Percentiles rank a stretch among this genome's conserved stretches.
Evolutionary conservation across 1,139 yeast species (phyloP).

Genomic region (Entelexis paramagnoliae): DNA sequence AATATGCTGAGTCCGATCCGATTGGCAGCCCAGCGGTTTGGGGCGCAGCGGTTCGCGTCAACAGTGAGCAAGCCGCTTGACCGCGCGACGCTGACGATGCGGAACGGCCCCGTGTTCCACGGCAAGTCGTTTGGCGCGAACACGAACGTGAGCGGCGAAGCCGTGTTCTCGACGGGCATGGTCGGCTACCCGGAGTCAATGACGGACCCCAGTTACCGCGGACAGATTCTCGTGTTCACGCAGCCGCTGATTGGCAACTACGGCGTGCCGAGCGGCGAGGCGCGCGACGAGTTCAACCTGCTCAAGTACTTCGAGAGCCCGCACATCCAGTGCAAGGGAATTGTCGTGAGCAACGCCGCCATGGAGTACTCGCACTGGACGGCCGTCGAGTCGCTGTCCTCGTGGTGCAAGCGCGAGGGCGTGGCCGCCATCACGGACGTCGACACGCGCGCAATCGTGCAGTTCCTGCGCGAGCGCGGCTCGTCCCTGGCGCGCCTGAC

Average conservation of each 20-base stretch:
- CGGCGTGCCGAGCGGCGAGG: constrained; percentile 90
- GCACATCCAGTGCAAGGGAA: constrained; percentile 83
- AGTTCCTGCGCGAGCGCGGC: constrained; percentile 89
- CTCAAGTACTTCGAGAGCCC: constrained; percentile 94
- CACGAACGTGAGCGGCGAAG: constrained; percentile 86
- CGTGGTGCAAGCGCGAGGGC: constrained; percentile 94
- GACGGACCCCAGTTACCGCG: constrained; percentile 97
- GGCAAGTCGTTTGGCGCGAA: constrained; percentile 95
- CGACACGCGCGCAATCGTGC: constrained; percentile 88
- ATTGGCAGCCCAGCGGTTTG: not conserved
- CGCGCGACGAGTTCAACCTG: constrained; percentile 61
- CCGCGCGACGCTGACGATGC: constrained; percentile 81
- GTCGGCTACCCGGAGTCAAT: constrained; percentile 98
- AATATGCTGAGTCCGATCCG: constrained; percentile 4
- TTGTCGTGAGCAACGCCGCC: constrained; percentile 92
- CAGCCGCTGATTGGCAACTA: constrained; percentile 96
- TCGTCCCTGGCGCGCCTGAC: constrained; percentile 85
- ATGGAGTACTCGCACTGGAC: constrained; percentile 97
- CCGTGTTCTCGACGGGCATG: constrained; percentile 91
- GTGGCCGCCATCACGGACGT: constrained; percentile 96
- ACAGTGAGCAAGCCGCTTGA: constrained; percentile 35
- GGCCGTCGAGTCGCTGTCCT: constrained; percentile 87
- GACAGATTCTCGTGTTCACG: constrained; percentile 94
- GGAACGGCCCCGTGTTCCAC: constrained; percentile 86
- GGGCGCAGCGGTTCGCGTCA: constrained; percentile 10